A percentile compares a stretch with the other conserved stretches of the same genome.
Conservation (phyloP, 306 rosid species). For the Quercus robur region DNA sequence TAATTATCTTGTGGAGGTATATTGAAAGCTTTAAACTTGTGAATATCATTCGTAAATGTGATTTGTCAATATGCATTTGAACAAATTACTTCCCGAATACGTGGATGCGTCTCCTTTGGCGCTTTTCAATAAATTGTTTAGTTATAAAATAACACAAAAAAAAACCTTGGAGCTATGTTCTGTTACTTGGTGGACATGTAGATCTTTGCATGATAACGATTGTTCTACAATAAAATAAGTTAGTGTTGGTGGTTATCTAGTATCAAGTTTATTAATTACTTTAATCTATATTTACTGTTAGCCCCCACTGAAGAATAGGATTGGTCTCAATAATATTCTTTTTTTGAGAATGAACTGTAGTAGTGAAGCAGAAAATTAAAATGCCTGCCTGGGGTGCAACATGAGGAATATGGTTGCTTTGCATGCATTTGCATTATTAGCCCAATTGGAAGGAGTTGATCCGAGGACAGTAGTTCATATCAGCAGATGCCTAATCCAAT, state of each 20-base stretch:
- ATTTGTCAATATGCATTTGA: constrained; percentile 26
- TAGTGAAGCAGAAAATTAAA: constrained; percentile 9
- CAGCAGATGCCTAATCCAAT: constrained; percentile 34
- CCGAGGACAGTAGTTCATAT: constrained; percentile 30
- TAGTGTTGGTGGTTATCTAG: constrained; percentile 13
- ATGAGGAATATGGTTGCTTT: constrained; percentile 11
- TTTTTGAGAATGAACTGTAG: constrained; percentile 12
- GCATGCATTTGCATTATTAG: constrained; percentile 11
- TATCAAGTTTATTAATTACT: constrained; percentile 21
- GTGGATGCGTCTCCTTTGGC: neutral
- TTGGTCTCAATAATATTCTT: neutral
- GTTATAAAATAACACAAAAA: neutral
- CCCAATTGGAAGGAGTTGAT: constrained; percentile 42
- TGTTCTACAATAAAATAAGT: constrained; percentile 22
- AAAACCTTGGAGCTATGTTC: constrained; percentile 6
- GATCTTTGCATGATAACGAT: constrained; percentile 24
- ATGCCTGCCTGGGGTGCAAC: constrained; percentile 10
- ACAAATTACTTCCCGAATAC: neutral
- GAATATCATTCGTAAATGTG: neutral
- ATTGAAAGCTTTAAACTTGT: neutral
- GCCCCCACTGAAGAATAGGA: neutral
- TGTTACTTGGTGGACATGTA: constrained; percentile 22
- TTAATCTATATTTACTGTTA: constrained; percentile 19
- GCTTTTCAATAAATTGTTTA: neutral
- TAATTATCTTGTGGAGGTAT: neutral